Conservation (phyloP, 306 rosid species). For the Carpinus viminea region DNA sequence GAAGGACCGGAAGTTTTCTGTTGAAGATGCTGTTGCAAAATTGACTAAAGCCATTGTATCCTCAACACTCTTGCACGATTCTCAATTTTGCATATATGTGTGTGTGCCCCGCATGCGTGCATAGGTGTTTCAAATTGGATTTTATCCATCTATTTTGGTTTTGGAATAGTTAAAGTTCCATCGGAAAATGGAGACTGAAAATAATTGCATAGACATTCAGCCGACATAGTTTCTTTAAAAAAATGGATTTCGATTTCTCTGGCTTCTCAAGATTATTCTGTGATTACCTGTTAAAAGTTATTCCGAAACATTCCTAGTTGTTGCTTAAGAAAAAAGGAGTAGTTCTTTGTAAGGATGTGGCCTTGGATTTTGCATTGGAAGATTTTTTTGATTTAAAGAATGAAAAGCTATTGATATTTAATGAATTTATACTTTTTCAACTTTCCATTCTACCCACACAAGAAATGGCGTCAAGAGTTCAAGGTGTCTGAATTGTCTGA, state of each 20-base stretch:
- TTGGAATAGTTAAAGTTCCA: neutral
- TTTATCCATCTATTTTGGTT: neutral
- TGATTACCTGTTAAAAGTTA: neutral
- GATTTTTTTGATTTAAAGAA: neutral
- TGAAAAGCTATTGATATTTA: neutral
- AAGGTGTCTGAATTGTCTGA: constrained; percentile 72
- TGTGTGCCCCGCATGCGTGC: neutral
- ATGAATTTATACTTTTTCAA: constrained; percentile 12
- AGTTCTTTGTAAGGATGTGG: neutral
- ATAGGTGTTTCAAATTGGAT: neutral
- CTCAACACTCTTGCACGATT: constrained; percentile 25
- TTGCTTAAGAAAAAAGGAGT: constrained; percentile 4
- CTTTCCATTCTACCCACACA: constrained; percentile 40
- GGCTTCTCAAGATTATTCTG: neutral
- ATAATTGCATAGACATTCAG: neutral
- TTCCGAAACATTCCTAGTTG: neutral
- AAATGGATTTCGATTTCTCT: neutral
- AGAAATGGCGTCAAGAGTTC: constrained; percentile 97
- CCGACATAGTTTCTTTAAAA: neutral
- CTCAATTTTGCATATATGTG: neutral
- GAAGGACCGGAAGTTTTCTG: constrained; percentile 75
- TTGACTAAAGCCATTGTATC: constrained; percentile 87
- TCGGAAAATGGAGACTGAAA: neutral
- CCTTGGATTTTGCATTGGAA: neutral
- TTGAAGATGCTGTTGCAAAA: constrained; percentile 62